Conservation (phyloP, 2,329 filamentous ascomycete genomes). For the Hirsutella rhossiliensis region DNA sequence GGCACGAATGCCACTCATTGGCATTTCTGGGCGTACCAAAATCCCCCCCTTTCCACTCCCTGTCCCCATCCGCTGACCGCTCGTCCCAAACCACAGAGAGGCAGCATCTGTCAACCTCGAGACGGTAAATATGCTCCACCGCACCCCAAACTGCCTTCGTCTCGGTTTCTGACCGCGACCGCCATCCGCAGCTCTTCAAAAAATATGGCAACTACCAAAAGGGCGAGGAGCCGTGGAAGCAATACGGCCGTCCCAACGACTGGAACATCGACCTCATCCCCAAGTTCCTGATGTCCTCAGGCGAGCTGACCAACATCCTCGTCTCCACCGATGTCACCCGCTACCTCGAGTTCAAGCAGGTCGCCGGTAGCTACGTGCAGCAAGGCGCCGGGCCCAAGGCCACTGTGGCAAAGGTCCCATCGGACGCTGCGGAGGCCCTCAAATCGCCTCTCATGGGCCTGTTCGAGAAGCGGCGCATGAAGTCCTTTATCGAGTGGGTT, state of each 20-base stretch:
- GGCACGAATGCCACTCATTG: no score
- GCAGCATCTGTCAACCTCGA: slow-evolving; percentile 95
- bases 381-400: slow-evolving; percentile 72
- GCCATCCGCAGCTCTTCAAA: slow-evolving; percentile 67
- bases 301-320: slow-evolving; percentile 96
- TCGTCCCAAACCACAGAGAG: slow-evolving; percentile 39
- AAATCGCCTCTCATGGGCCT: slow-evolving; percentile 91
- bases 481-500: slow-evolving; percentile 94
- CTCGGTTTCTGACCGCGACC: slow-evolving; percentile 7
- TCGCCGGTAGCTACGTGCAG: slow-evolving; percentile 93
- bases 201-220: slow-evolving; percentile 75
- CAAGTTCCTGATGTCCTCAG: slow-evolving; percentile 97
- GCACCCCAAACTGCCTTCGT: slow-evolving; percentile 3
- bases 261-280: slow-evolving; percentile 99
- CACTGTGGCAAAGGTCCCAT: slow-evolving; percentile 93
- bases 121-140: slow-evolving; percentile 45
- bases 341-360: slow-evolving; percentile 88
- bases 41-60: background rate
- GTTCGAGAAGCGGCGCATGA: slow-evolving; percentile 95
- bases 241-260: slow-evolving; percentile 91
- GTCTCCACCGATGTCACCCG: slow-evolving; percentile 87
- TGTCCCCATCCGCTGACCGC: background rate
- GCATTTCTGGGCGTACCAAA: no score
- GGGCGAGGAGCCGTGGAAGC: slow-evolving; percentile 91
- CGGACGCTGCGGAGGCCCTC: slow-evolving; percentile 81